Conservation (phyloP, 345 rosid genomes). For the Aethionema arabicum region DNA sequence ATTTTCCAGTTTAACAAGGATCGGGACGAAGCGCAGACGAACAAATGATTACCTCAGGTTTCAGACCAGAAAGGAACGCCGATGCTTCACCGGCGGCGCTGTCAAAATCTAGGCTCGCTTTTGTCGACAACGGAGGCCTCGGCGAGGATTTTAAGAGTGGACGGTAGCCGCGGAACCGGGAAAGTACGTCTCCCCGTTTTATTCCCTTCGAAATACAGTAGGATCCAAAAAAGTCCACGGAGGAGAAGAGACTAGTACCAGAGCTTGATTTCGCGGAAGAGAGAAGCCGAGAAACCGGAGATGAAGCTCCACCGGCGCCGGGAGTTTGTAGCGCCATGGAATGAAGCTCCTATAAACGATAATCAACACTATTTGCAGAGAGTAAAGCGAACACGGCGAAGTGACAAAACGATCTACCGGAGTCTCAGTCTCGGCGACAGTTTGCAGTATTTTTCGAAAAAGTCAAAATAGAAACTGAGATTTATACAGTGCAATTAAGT, state of each 20-base stretch:
- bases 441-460: constrained; percentile 30
- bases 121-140: constrained; percentile 36
- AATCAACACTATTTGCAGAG: constrained; percentile 6
- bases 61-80: constrained; percentile 26
- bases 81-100: constrained; percentile 45
- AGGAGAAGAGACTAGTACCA: constrained; percentile 39
- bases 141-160: constrained; percentile 40
- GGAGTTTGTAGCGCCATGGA: constrained; percentile 38
- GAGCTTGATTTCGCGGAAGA: constrained; percentile 42
- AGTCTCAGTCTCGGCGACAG: constrained; percentile 21
- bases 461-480: constrained; percentile 28
- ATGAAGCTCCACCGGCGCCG: constrained; percentile 34
- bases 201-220: constrained; percentile 47
- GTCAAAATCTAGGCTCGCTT: constrained; percentile 47
- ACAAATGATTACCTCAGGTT: constrained; percentile 31
- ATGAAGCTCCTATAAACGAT: constrained; percentile 24
- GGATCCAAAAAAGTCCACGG: constrained; percentile 75
- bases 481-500: not conserved
- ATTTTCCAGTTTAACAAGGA: constrained; percentile 4
- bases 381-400: constrained; percentile 8
- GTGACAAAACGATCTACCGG: constrained; percentile 23
- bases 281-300: constrained; percentile 52
- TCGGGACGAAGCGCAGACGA: not conserved
- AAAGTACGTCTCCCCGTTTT: constrained; percentile 43
- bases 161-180: constrained; percentile 32